These are phyloP conservation scores for Alternaria infectoria DNA, from an alignment of 2,329 filamentous ascomycete genomes.

Conservation along the genomic window DNA sequence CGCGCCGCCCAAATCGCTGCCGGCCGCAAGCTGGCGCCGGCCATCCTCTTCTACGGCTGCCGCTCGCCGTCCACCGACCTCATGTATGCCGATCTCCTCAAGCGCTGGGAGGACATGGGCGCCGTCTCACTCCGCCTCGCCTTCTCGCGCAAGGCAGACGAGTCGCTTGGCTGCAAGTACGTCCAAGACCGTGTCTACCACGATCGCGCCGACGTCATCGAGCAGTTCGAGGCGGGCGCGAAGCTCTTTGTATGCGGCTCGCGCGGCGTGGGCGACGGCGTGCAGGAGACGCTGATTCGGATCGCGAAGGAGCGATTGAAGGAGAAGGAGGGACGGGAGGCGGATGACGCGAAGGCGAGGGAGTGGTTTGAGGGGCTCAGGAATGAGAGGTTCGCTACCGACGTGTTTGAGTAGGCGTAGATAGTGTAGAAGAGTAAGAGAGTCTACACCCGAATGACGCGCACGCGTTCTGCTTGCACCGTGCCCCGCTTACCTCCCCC, in stretches of 20 bases:
- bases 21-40: conserved; percentile 63
- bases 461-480: not conserved
- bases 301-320: conserved; percentile 53
- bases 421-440: not conserved
- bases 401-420: conserved; percentile 5
- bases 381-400: conserved; percentile 46
- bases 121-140: conserved; percentile 68
- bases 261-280: conserved; percentile 53
- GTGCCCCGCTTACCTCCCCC: not conserved
- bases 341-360: conserved; percentile 51
- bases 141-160: conserved; percentile 57
- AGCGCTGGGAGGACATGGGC: conserved; percentile 65
- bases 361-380: conserved; percentile 55
- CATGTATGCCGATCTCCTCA: conserved; percentile 65
- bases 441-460: not conserved
- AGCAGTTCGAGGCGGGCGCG: conserved; percentile 57
- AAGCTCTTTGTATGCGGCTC: conserved; percentile 72
- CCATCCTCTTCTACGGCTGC: conserved; percentile 71
- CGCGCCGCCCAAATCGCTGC: conserved; percentile 51
- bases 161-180: conserved; percentile 58
- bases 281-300: conserved; percentile 50
- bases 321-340: conserved; percentile 44
- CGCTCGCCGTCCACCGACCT: conserved; percentile 62
- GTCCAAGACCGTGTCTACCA: conserved; percentile 61
- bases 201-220: conserved; percentile 54